Evolutionary conservation across 352 stramenopile species (phyloP), one percentile per base, ranked within the genome.

Genomic region (Blastocystis sp.): DNA sequence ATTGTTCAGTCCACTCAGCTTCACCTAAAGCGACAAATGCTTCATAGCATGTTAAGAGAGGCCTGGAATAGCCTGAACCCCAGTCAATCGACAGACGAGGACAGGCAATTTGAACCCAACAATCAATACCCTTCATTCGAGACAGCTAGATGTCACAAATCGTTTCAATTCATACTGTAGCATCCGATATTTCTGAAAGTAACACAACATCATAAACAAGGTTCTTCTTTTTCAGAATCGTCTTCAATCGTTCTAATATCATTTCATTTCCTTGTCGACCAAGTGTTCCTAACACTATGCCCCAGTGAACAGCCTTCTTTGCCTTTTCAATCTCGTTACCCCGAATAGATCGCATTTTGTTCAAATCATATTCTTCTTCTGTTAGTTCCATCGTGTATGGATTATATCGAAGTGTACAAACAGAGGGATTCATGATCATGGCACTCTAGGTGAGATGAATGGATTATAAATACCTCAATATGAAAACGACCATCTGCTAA

Each of bases 401-500:
- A 88, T 99, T 95, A 89, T 99, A 99, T 52, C 96, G 92, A 77
- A 97, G 97, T 16, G 96, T 95, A 63, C 93, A 90, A 43, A 98
- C 88, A 27, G 92, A 89, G 9, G 96, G 96, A 90, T 99, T 99
- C 57, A 94, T 93, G 88, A 99, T 99, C 95, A 99, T 98, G 37
- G 94, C 94, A 4, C 93, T 94, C 92, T 96, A 77, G 3, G 6
- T 16, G 29, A 46, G 29, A 71, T 21, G 1, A 42, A 74, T 16
- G 4, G 5, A 21, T 19, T 3, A 29, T 3, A 71, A 27, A 56
- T 58, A 95, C 93, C 92, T 99, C 97, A 37, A 99, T 92, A 89
- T 99, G 97, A 89, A 99, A 99, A 46, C 96, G 92, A 5, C 97
- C 97, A 88, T 99, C 97, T 6, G 97, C 96, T 56, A 99, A 93